These are phyloP conservation scores for Colletotrichum zoysiae DNA, from an alignment of 2,329 filamentous ascomycete genomes.

Conservation along the genomic window DNA sequence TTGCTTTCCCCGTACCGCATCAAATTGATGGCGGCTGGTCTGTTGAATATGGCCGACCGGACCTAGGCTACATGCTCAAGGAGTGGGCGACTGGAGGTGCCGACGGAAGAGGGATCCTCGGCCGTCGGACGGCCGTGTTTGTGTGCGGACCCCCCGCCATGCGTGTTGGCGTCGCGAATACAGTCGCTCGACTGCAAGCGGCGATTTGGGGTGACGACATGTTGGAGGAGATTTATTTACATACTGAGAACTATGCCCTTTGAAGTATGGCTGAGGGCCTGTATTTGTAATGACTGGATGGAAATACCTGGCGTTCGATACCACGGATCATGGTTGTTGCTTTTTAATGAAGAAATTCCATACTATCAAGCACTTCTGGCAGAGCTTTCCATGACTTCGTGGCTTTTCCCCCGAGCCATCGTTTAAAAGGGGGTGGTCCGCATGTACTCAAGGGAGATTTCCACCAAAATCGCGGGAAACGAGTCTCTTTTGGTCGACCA, in stretches of 20 bases:
- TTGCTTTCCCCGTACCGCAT: constrained; percentile 81
- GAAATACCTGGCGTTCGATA: constrained; percentile 39
- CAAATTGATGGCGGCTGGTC: constrained; percentile 85
- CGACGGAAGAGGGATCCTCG: constrained; percentile 77
- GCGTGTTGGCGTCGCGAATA: constrained; percentile 88
- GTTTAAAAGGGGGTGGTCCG: neutral
- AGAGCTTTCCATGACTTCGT: neutral
- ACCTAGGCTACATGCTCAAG: constrained; percentile 87
- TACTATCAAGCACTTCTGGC: constrained; percentile 22
- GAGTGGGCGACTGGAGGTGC: constrained; percentile 81
- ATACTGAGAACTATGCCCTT: constrained; percentile 94
- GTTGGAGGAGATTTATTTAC: constrained; percentile 91
- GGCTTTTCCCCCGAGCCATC: neutral
- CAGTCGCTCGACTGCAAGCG: constrained; percentile 84
- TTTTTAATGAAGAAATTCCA: constrained; percentile 7
- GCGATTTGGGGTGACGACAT: constrained; percentile 84
- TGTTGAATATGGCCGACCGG: constrained; percentile 91
- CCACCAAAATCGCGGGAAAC: no score
- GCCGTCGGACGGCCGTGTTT: constrained; percentile 86
- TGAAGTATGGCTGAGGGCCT: constrained; percentile 54
- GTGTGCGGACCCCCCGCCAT: constrained; percentile 91
- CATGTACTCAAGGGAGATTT: neutral
- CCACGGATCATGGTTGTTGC: constrained; percentile 29
- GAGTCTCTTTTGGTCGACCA: no score
- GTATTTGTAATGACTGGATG: constrained; percentile 35